phyloP scores from a whole-genome alignment of 1,284 basidiomycete genomes.

The Tilletia horrida region DNA sequence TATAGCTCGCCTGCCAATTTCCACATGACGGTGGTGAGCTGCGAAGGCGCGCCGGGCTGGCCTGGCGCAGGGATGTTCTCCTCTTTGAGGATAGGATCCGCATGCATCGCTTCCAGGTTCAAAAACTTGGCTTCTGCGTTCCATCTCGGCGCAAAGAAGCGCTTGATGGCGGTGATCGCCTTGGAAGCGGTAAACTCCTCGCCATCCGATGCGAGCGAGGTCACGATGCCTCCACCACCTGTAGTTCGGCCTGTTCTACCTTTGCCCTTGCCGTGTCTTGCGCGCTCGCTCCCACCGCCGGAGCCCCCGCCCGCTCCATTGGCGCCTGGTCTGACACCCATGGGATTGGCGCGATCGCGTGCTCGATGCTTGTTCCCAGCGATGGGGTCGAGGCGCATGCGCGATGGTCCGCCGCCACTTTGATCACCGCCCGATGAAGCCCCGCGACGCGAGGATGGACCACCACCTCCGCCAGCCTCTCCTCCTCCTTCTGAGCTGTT shows the following conservation, averaged over 20 bases:
- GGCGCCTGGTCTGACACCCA: conserved; percentile 13
- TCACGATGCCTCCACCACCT: conserved; percentile 16
- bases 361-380: conserved; percentile 17
- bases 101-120: conserved; percentile 68
- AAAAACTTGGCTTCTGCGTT: conserved; percentile 62
- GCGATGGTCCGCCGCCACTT: not conserved
- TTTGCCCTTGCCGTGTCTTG: conserved; percentile 20
- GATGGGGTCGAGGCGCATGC: conserved; percentile 11
- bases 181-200: conserved; percentile 15
- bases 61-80: conserved; percentile 68
- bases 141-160: conserved; percentile 44
- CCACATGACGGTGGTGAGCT: conserved; percentile 75
- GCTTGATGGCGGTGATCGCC: conserved; percentile 33
- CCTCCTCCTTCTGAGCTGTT: conserved; percentile 2
- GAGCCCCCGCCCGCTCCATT: not conserved
- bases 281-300: conserved; percentile 14
- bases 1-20: conserved; percentile 75
- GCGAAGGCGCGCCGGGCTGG: conserved; percentile 62
- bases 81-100: conserved; percentile 70
- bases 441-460: not conserved
- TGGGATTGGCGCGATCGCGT: conserved; percentile 28
- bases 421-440: not conserved
- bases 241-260: conserved; percentile 9
- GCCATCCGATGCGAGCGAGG: conserved; percentile 7
- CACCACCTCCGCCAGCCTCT: conserved; percentile 9